Evolutionary conservation across 1,284 basidiomycete species (phyloP).

Genomic region (Pholiota adiposa): DNA sequence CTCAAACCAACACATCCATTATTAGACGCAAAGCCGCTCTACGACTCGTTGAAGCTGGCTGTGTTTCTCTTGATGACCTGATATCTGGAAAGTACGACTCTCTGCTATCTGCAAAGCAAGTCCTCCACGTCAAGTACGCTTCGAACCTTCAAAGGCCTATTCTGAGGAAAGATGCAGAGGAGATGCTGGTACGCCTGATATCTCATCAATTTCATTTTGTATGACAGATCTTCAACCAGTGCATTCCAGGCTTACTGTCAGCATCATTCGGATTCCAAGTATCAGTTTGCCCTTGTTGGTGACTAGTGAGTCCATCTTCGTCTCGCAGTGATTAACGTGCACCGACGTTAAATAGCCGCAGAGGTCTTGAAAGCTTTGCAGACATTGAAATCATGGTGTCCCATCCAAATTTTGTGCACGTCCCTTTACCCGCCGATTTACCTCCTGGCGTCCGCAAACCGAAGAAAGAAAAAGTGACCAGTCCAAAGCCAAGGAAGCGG

Average conservation of each 20-base stretch:
- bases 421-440: conserved; percentile 36
- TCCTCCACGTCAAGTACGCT: conserved; percentile 41
- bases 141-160: conserved; percentile 40
- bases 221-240: background rate
- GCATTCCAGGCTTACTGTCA: conserved; percentile 46
- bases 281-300: conserved; percentile 49
- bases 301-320: conserved; percentile 48
- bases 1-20: background rate
- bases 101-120: conserved; percentile 41
- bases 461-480: conserved; percentile 2
- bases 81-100: conserved; percentile 39
- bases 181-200: conserved; percentile 39
- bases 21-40: conserved; percentile 38
- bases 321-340: background rate
- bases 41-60: conserved; percentile 51
- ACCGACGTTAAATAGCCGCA: conserved; percentile 39
- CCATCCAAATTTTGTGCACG: conserved; percentile 43
- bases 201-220: background rate
- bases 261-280: conserved; percentile 46
- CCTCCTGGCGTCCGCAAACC: conserved; percentile 11
- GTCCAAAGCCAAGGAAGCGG: background rate
- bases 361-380: conserved; percentile 39
- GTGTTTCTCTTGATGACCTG: conserved; percentile 46
- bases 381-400: conserved; percentile 46
- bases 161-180: conserved; percentile 43